A percentile compares a stretch with the other conserved stretches of the same genome.
Conservation (phyloP, 768 basidiomycete genomes). For the Cytidiella melzeri region DNA sequence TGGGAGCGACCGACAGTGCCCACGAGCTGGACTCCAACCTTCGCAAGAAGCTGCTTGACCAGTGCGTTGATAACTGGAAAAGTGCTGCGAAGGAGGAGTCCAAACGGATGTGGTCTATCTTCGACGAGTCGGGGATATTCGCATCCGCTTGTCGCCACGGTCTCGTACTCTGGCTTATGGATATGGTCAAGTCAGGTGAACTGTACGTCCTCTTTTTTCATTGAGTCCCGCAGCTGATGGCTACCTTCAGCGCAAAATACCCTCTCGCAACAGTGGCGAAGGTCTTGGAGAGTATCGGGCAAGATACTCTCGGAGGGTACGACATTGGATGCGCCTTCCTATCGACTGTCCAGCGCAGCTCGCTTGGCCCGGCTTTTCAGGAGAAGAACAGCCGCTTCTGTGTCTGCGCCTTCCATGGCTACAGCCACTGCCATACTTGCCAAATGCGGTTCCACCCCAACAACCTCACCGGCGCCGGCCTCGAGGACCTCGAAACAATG, state of each 20-base stretch:
- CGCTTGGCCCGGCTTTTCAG: slow-evolving; percentile 5
- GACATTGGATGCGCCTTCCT: slow-evolving; percentile 19
- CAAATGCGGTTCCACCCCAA: slow-evolving; percentile 29
- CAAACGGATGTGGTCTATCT: slow-evolving; percentile 31
- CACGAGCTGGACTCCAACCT: neutral
- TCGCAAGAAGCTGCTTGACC: neutral
- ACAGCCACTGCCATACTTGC: slow-evolving; percentile 29
- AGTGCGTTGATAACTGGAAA: slow-evolving; percentile 29
- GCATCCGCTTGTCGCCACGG: slow-evolving; percentile 20
- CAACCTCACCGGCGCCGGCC: slow-evolving; percentile 24
- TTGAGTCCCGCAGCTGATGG: neutral
- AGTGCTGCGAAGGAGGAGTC: slow-evolving; percentile 21
- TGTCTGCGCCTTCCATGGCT: slow-evolving; percentile 30
- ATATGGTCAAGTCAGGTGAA: slow-evolving; percentile 16
- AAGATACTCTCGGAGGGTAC: neutral
- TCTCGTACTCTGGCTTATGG: slow-evolving; percentile 12
- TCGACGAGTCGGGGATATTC: slow-evolving; percentile 34
- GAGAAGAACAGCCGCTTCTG: slow-evolving; percentile 1
- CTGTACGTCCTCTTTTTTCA: slow-evolving; percentile 10
- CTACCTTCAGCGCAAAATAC: slow-evolving; percentile 18
- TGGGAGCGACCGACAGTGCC: neutral
- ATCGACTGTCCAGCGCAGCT: slow-evolving; percentile 8
- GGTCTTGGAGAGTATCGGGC: slow-evolving; percentile 2
- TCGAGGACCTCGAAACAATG: slow-evolving; percentile 30
- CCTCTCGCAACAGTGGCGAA: slow-evolving; percentile 12